Conservation (phyloP, 257 asterid species). For the Ilex asprella region DNA sequence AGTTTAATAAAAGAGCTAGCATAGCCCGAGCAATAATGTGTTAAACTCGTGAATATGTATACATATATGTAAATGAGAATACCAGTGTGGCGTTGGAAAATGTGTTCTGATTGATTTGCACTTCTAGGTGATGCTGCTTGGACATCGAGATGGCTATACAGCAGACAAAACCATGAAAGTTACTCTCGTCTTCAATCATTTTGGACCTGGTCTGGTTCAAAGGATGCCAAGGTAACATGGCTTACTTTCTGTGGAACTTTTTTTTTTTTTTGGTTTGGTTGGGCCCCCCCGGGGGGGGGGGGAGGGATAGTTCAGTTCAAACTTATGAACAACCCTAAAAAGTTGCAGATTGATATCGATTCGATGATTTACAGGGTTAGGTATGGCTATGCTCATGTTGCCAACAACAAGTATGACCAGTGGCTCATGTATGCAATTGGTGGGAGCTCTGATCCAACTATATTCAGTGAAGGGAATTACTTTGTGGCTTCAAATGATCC, state of each 20-base stretch:
- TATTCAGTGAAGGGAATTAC: conserved; percentile 13
- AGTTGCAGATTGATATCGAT: not conserved
- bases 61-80: no score
- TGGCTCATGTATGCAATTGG: conserved; percentile 21
- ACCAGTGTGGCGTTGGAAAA: no score
- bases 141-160: conserved; percentile 47
- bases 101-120: no score
- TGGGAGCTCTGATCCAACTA: conserved; percentile 17
- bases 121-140: conserved; percentile 60
- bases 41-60: no score
- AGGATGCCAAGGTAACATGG: conserved; percentile 60
- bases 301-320: no score
- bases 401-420: conserved; percentile 12
- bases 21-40: no score
- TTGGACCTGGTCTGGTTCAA: conserved; percentile 64
- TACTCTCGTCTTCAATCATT: conserved; percentile 60
- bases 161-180: conserved; percentile 58
- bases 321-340: not conserved
- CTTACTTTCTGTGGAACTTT: no score
- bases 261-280: no score
- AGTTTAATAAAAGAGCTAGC: no score
- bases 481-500: conserved; percentile 2
- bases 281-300: no score
- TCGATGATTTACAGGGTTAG: conserved; percentile 42
- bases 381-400: conserved; percentile 52